Evolutionary conservation across 179 eudicot genomes (phyloP), one percentile per base, ranked within the genome.

Genomic region (Beta lomatogona): DNA sequence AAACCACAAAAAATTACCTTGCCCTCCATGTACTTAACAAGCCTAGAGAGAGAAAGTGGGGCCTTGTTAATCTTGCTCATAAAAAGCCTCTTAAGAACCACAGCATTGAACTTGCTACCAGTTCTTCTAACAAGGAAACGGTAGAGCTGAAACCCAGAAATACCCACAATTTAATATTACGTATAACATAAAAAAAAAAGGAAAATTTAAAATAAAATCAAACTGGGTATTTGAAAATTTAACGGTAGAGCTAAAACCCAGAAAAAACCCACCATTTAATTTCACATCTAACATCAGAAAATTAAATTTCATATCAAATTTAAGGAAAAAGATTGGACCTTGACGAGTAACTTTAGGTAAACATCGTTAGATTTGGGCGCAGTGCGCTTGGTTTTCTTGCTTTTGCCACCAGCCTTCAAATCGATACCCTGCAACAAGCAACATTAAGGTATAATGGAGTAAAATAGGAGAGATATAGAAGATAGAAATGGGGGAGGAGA

Each of bases 1-100:
- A 21, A 3, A 28, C 7, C 52, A 21, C 13, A 21, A 5, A 71
- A 12, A 15, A 5, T 0, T 18, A 91, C 96, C 97, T 92, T 92
- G 66, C 92, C 92, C 68, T 85, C 79, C 88, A 86, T 92, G 85
- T 71, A 91, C 79, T 86, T 82, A 53, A 85, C 73, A 73, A 93
- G 89, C 41, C 94, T 86, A 9, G 97, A 92, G 8, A 93, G 94
- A 41, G 97, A 93, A 9, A 93, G 82, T 0, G 97, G 96, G 10
- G 97, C 85, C 88, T 87, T 93, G 87, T 93, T 91, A 54, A 84
- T 86, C 86, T 91, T 93, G 86, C 96, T 92, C 97, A 92, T 92
- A 67, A 93, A 93, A 3, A 93, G 87, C 87, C 98, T 89, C 90
- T 93, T 93, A 84, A 93, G 77, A 9, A 93, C 73, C 76, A 92